phyloP scores from a whole-genome alignment of 2,329 filamentous ascomycete species.

The Magnaporthiopsis rhizophila region DNA sequence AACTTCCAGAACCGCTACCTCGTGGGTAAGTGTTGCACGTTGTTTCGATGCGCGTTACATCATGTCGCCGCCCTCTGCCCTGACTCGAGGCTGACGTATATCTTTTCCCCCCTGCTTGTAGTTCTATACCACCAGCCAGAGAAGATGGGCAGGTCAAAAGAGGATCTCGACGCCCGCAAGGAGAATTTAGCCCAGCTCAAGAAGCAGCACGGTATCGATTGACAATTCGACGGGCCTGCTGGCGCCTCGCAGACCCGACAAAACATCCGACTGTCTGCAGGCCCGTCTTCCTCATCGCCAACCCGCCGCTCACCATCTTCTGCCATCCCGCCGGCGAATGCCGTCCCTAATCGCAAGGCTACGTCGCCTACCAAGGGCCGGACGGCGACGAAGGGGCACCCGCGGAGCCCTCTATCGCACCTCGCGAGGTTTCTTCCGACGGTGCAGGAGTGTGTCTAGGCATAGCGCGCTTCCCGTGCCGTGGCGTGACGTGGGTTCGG shows the following conservation, averaged over 20 bases:
- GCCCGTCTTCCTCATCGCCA: slow-evolving; percentile 48
- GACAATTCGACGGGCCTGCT: slow-evolving; percentile 69
- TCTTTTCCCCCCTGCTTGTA: slow-evolving; percentile 17
- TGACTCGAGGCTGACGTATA: not conserved
- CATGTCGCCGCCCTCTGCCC: not conserved
- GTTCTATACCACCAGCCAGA: slow-evolving; percentile 59
- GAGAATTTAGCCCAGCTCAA: slow-evolving; percentile 98
- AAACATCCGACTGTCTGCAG: slow-evolving; percentile 43
- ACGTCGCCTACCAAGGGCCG: slow-evolving; percentile 36
- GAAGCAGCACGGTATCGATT: slow-evolving; percentile 97
- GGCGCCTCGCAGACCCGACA: slow-evolving; percentile 38
- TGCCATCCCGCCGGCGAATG: slow-evolving; percentile 7
- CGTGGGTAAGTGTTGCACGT: slow-evolving; percentile 61
- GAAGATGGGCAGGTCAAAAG: slow-evolving; percentile 73
- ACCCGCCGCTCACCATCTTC: slow-evolving; percentile 22
- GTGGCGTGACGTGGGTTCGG: not conserved
- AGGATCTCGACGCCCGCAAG: slow-evolving; percentile 87
- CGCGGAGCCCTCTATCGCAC: slow-evolving; percentile 25
- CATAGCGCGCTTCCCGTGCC: not conserved
- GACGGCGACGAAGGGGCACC: slow-evolving; percentile 28
- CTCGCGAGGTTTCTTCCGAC: slow-evolving; percentile 29
- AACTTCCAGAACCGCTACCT: slow-evolving; percentile 99
- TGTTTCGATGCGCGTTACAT: not conserved
- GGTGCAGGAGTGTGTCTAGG: slow-evolving; percentile 24
- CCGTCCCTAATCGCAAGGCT: slow-evolving; percentile 14